Evolutionary conservation across 2,329 filamentous ascomycete genomes (phyloP), one percentile per base, ranked within the genome.

Genomic region (Colletotrichum sp.): DNA sequence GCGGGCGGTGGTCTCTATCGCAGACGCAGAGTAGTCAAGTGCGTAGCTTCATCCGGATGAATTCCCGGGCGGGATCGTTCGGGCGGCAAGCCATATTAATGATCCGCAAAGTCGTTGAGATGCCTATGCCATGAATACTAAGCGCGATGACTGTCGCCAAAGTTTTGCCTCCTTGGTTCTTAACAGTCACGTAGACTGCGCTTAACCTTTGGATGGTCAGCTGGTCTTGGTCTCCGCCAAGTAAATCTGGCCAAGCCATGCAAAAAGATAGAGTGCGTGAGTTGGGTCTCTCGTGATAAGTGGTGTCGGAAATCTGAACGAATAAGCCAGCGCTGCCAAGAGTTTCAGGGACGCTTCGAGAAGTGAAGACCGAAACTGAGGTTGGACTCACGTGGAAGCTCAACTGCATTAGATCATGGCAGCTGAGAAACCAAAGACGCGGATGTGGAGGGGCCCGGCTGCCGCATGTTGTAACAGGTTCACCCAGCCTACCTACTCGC

Each of bases 201-300:
- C 5, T 22, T 4, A 3, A 52, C 19, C 6, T 7, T 13, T 1
- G 44, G n/a, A 8, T 13, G 11, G 3, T 52, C n/a, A 3, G 0
- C 2, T 22, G n/a, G 44, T 5, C 19, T n/a, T 49, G 44, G 44
- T 8, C 6, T 8, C 11, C 11, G 11, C 44, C 11, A 2, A n/a
- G 2, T 3, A 5, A 4, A 22, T 52, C n/a, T 49, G 6, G 39
- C 39, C 1, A 12, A 22, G 39, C 9, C 39, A 2, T 4, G 19
- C 19, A n/a, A 4, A 49, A 12, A 1, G 19, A n/a, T 7, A 22
- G 5, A 49, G 0, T 12, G n/a, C 9, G 39, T 22, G 39, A 9
- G 4, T 6, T 4, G 8, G 8, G 39, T 12, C 9, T 44, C 39
- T 44, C 19, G 9, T 12, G 5, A 6, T 44, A 44, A 44, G 19